Evolutionary conservation across 805 yeast genomes (phyloP), one percentile per base, ranked within the genome.

Genomic region (Yamadazyma takamatsuzukensis): DNA sequence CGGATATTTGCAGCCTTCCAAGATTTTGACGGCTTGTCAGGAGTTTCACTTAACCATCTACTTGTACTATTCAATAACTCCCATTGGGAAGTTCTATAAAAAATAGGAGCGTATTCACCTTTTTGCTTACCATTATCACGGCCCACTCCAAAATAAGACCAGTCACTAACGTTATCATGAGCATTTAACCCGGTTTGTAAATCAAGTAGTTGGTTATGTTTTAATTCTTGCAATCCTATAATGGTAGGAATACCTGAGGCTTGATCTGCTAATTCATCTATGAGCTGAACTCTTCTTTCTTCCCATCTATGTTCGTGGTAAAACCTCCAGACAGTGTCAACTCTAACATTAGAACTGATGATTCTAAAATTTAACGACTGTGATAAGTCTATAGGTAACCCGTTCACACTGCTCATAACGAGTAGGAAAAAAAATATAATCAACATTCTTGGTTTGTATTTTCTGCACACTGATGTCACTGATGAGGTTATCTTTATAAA

Each of bases 1-100:
- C 76, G 51, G 17, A 40, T 48, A 5, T 65, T 56, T 2, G 64
- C 66, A 11, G 73, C 70, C 21, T 64, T 69, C 27, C 59, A 54
- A 23, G 47, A 59, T 24, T 52, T 57, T 10, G 76, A 66, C 0
- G 81, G 78, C 7, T 43, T 51, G 25, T 62, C 66, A 1, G 82
- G 81, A 3, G 78, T 74, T 13, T 62, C 59, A 39, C 77, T 68
- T 7, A 76, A 53, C 81, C 81, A 76, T 32, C 60, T 59, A 4
- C 74, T 65, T 13, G 65, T 61, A n/a, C 57, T 43, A 10, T 64
- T 57, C 4, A 68, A 33, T 21, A 72, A 39, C 21, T 54, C 45
- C 56, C 74, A 68, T n/a, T 60, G 60, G 0, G 54, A 32, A 4
- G 43, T 43, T 18, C 65, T 53, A 50, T 56, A 74, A 18, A 69